Base-by-base conservation (phyloP, 768 basidiomycete species). In the Hericium coralloides region DNA sequence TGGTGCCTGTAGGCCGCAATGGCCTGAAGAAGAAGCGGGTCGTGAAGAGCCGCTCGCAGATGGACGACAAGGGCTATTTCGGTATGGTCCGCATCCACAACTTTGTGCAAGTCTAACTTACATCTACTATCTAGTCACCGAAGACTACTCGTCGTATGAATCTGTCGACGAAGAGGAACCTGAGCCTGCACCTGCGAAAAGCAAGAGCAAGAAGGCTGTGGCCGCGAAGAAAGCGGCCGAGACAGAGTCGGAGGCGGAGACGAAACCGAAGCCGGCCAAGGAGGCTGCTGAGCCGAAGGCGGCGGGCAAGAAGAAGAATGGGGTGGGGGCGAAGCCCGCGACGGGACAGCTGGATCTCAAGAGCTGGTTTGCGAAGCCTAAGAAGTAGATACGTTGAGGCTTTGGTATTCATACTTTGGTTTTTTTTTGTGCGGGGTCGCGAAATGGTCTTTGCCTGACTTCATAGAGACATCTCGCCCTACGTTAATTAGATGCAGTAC, bases 91-190 rank as follows among this genome's bases (percentile, higher is more conserved):
- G 39, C 41, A 23, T 54, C 55, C 55, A 8, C 2, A 31, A 8
- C 7, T 12, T 36, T 10, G 18, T 14, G 38, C 2, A 23, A 2
- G 31, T 43, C 53, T 41, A 52, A 31, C 31, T 1, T 36, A 18
- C 39, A 22, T 23, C 18, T 20, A 25, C 39, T 41, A 10, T 47
- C 53, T 60, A 92, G 90, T 80, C 15, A 84, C 78, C 38, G 85
- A 89, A 65, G 90, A 92, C 66, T 87, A 88, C 66, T 87, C 87
- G 7, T 82, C 81, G 17, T 92, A 88, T 65, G 89, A 92, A 69
- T 89, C 88, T 9, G 85, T 86, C 8, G 79, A 79, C 8, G 86
- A 83, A 56, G 77, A 84, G 26, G 81, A 78, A 57, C 68, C 69
- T 2, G 75, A 67, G 25, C 53, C 57, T 2, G 39, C 51, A 43